A percentile compares a stretch with the other conserved stretches of the same genome.
These are phyloP conservation scores for Avena insularis DNA, from an alignment of 176 grass and related monocot species.

Conservation along the genomic window DNA sequence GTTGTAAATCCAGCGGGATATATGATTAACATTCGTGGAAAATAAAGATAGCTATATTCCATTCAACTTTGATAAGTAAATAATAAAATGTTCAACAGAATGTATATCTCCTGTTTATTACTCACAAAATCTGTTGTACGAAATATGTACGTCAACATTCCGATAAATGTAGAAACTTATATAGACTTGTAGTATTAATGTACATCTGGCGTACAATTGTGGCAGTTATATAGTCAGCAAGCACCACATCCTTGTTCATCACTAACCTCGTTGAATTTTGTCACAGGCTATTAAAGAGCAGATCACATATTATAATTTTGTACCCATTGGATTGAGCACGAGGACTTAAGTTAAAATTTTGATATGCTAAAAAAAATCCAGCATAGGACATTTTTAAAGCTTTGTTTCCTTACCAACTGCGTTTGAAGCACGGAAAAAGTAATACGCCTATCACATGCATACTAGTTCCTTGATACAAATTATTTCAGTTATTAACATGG, in stretches of 20 bases:
- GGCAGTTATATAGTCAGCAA: background rate
- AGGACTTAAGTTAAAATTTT: background rate
- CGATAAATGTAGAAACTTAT: background rate
- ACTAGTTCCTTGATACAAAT: background rate
- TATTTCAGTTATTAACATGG: background rate
- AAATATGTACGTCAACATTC: background rate
- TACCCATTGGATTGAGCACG: background rate
- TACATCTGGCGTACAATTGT: background rate
- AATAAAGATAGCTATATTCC: background rate
- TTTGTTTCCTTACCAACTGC: background rate
- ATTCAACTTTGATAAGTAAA: background rate
- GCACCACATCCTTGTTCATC: background rate
- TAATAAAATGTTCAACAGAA: background rate
- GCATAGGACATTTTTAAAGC: background rate
- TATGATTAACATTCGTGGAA: background rate
- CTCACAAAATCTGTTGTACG: background rate
- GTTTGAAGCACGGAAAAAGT: background rate
- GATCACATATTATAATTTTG: background rate
- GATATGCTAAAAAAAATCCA: background rate
- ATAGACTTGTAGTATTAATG: background rate
- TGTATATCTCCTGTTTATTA: background rate
- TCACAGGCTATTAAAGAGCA: background rate
- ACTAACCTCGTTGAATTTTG: background rate
- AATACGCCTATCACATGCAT: background rate
- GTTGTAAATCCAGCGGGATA: background rate